Evolutionary conservation across 352 stramenopile genomes (phyloP).

Genomic region (Pythium volutum): DNA sequence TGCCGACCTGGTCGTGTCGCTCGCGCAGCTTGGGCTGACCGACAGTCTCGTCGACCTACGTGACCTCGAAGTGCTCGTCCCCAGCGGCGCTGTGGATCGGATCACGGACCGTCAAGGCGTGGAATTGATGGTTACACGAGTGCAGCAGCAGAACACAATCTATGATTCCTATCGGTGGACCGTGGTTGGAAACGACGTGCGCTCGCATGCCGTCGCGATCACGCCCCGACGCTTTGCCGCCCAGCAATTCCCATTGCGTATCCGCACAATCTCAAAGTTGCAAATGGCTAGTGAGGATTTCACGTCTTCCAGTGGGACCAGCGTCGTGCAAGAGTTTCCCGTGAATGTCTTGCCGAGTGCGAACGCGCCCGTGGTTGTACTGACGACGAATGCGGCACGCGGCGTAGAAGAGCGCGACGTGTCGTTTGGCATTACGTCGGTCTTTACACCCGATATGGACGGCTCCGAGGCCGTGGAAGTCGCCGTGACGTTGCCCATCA

Average conservation of each 20-base stretch:
- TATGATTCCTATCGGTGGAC: not conserved
- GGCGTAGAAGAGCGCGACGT: constrained; percentile 18
- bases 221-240: constrained; percentile 5
- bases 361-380: constrained; percentile 3
- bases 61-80: not conserved
- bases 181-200: not conserved
- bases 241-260: constrained; percentile 5
- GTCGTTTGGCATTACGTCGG: not conserved
- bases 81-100: not conserved
- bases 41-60: constrained; percentile 3
- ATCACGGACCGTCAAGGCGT: not conserved
- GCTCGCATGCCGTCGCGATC: not conserved
- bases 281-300: not conserved
- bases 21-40: not conserved
- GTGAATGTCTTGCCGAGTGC: constrained; percentile 10
- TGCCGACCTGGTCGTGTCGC: constrained; percentile 5
- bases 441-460: constrained; percentile 20
- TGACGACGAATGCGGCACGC: not conserved
- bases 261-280: not conserved
- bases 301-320: not conserved
- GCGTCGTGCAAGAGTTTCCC: not conserved
- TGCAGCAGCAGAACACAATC: not conserved
- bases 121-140: not conserved
- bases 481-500: not conserved
- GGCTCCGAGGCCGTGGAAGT: constrained; percentile 20